These are phyloP conservation scores for Arabidopsis lyrata DNA, from an alignment of 441 rosid genomes.

Conservation along the genomic window DNA sequence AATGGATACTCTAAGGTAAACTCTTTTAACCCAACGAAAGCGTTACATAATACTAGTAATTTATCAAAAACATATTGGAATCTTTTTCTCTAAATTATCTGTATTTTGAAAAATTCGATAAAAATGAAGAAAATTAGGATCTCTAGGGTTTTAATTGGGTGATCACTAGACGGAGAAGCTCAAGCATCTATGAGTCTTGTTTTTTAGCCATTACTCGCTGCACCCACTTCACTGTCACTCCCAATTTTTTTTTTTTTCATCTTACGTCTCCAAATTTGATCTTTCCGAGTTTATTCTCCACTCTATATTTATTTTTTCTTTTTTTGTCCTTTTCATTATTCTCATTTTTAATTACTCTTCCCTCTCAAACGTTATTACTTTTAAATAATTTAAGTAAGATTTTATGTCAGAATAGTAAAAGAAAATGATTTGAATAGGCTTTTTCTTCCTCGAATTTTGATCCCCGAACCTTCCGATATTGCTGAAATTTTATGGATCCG, in stretches of 20 bases:
- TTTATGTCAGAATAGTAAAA: constrained; percentile 35
- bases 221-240: constrained; percentile 59
- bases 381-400: background rate
- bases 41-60: constrained; percentile 24
- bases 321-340: background rate
- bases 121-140: constrained; percentile 43
- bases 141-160: constrained; percentile 45
- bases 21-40: background rate
- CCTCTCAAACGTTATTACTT: background rate
- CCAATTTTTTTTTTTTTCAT: constrained; percentile 1
- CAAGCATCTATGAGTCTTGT: constrained; percentile 57
- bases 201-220: constrained; percentile 69
- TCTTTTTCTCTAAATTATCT: constrained; percentile 16
- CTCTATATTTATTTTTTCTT: background rate
- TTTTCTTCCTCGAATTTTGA: constrained; percentile 43
- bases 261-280: constrained; percentile 9
- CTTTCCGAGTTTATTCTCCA: background rate
- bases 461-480: constrained; percentile 57
- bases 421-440: background rate
- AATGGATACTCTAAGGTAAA: constrained; percentile 88
- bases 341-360: background rate
- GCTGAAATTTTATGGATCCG: constrained; percentile 49
- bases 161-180: constrained; percentile 53
- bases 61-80: constrained; percentile 24
- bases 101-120: constrained; percentile 36